phyloP scores from a whole-genome alignment of 768 basidiomycete species.

The Termitomyces sp. region DNA sequence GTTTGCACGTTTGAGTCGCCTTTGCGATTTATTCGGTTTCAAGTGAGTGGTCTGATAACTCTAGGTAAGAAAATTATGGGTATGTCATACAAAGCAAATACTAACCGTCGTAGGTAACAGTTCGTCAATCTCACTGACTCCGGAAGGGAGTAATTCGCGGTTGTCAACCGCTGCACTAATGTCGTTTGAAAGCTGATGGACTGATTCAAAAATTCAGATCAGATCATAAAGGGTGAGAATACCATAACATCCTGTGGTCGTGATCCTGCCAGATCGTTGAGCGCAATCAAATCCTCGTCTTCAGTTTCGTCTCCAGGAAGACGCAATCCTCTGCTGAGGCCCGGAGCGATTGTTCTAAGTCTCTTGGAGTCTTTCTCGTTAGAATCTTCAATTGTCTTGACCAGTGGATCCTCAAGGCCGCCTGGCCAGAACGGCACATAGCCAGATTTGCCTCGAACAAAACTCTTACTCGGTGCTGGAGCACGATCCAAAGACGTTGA shows the following conservation, averaged over 20 bases:
- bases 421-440: conserved; percentile 95
- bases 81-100: background rate
- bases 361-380: conserved; percentile 34
- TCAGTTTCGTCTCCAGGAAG: conserved; percentile 51
- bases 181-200: conserved; percentile 6
- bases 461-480: conserved; percentile 73
- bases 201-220: background rate
- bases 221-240: background rate
- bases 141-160: conserved; percentile 10
- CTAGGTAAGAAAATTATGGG: conserved; percentile 4
- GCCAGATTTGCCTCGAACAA: conserved; percentile 92
- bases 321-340: conserved; percentile 75
- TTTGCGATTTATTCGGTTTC: conserved; percentile 45
- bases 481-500: conserved; percentile 86
- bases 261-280: conserved; percentile 19
- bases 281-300: conserved; percentile 37
- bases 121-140: conserved; percentile 64
- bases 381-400: conserved; percentile 28
- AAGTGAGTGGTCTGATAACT: conserved; percentile 51
- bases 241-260: conserved; percentile 15
- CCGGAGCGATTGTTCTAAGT: conserved; percentile 75
- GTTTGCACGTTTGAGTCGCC: conserved; percentile 39
- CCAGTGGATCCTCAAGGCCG: conserved; percentile 69
- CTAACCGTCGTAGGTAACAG: conserved; percentile 64
- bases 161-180: conserved; percentile 12